Percentiles rank a stretch among this genome's conserved stretches.
Evolutionary conservation across 192 early-diverging fungal species (phyloP).

Genomic region (Podila clonocystis): DNA sequence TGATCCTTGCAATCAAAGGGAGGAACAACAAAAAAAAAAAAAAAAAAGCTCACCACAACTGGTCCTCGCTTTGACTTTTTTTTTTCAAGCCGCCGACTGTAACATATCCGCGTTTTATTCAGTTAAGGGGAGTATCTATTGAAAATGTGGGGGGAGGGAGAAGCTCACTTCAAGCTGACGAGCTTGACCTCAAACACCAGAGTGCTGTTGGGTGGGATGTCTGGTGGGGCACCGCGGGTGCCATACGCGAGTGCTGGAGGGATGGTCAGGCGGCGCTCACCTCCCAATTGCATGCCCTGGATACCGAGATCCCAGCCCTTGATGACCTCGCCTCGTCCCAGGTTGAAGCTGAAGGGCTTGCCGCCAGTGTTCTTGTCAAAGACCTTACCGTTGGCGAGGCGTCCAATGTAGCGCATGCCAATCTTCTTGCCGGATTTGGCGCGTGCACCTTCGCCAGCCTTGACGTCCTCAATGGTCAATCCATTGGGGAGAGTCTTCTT

Average conservation of each 20-base stretch:
- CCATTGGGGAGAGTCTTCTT: conserved; percentile 75
- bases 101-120: too few relatives aligned
- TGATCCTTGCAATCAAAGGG: conserved; percentile 31
- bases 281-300: conserved; percentile 87
- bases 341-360: conserved; percentile 83
- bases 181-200: conserved; percentile 83
- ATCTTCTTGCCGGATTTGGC: conserved; percentile 61
- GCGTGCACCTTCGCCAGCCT: conserved; percentile 53
- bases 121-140: too few relatives aligned
- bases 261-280: conserved; percentile 86
- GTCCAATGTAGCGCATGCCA: conserved; percentile 48
- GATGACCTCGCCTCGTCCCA: conserved; percentile 87
- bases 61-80: not conserved
- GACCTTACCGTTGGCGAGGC: conserved; percentile 56
- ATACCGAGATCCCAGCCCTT: conserved; percentile 92
- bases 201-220: conserved; percentile 84
- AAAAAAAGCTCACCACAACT: not conserved
- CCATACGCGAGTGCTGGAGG: conserved; percentile 73
- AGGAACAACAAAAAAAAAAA: conserved; percentile 3
- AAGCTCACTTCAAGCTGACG: conserved; percentile 19
- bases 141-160: not conserved
- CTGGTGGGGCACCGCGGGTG: conserved; percentile 74
- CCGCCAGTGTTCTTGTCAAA: conserved; percentile 93
- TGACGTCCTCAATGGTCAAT: conserved; percentile 84
- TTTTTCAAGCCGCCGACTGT: not conserved